phyloP scores from a whole-genome alignment of 1,284 basidiomycete genomes.

The Blastosporella zonata region DNA sequence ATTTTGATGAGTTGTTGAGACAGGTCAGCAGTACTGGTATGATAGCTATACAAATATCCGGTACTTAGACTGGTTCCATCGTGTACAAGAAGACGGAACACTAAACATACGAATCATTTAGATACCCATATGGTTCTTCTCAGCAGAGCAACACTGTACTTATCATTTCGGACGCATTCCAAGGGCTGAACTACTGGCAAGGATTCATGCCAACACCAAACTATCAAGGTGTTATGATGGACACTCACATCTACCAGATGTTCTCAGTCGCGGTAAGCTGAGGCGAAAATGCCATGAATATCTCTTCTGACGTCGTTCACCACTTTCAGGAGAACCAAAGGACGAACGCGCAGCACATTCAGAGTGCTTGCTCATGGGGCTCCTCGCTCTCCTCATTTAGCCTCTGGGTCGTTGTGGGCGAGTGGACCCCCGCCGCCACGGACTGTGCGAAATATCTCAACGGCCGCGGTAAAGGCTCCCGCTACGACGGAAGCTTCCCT shows the following conservation, averaged over 20 bases:
- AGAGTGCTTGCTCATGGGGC: conserved; percentile 55
- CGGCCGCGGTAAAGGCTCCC: conserved; percentile 64
- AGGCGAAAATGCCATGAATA: not conserved
- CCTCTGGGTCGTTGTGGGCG: conserved; percentile 78
- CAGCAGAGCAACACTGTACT: conserved; percentile 62
- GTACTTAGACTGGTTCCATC: conserved; percentile 42
- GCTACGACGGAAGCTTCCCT: conserved; percentile 78
- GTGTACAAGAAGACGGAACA: not conserved
- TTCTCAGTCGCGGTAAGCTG: conserved; percentile 58
- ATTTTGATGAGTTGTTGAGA: not conserved
- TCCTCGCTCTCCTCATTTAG: conserved; percentile 50
- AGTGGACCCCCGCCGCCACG: conserved; percentile 81
- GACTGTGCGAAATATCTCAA: conserved; percentile 86
- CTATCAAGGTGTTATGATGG: conserved; percentile 74
- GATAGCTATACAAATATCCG: conserved; percentile 77
- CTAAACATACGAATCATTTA: conserved; percentile 9
- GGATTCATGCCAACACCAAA: conserved; percentile 60
- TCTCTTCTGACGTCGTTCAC: not conserved
- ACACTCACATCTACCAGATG: conserved; percentile 83
- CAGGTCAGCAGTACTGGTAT: conserved; percentile 52
- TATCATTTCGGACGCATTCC: conserved; percentile 84
- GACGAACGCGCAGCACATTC: conserved; percentile 61
- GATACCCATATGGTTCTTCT: conserved; percentile 52
- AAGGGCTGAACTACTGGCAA: conserved; percentile 71
- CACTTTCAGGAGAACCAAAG: conserved; percentile 46